These are phyloP conservation scores for Centaurea solstitialis DNA, from an alignment of 129 eudicot species.

Conservation along the genomic window DNA sequence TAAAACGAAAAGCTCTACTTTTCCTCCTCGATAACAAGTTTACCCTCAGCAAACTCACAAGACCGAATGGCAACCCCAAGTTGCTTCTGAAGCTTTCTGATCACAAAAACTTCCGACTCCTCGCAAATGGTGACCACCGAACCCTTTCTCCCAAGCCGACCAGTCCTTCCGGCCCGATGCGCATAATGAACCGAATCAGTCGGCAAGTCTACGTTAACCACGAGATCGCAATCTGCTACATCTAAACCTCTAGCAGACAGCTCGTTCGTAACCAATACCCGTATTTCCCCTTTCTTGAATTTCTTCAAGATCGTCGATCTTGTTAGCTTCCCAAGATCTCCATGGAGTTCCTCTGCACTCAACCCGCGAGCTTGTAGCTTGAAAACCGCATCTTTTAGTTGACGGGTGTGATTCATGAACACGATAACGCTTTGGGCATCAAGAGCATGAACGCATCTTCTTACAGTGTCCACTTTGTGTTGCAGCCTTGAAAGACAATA, in stretches of 20 bases:
- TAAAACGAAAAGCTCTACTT: slow-evolving; percentile 16
- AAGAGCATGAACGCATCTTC: slow-evolving; percentile 91
- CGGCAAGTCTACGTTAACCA: slow-evolving; percentile 83
- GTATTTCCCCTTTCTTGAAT: slow-evolving; percentile 76
- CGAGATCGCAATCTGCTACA: slow-evolving; percentile 89
- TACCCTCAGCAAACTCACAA: slow-evolving; percentile 86
- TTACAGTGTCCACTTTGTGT: slow-evolving; percentile 83
- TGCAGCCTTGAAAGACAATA: slow-evolving; percentile 70
- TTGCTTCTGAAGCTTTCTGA: slow-evolving; percentile 81
- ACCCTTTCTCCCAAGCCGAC: slow-evolving; percentile 88
- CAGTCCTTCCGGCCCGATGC: slow-evolving; percentile 93
- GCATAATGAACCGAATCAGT: slow-evolving; percentile 92
- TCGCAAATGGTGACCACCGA: slow-evolving; percentile 81
- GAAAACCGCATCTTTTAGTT: slow-evolving; percentile 81
- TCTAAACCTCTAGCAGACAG: slow-evolving; percentile 95
- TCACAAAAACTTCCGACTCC: slow-evolving; percentile 73
- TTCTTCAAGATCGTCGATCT: slow-evolving; percentile 87
- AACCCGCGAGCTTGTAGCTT: slow-evolving; percentile 92
- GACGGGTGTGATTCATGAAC: slow-evolving; percentile 85
- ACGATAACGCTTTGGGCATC: slow-evolving; percentile 84
- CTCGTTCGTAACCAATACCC: slow-evolving; percentile 83
- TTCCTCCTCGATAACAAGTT: slow-evolving; percentile 56
- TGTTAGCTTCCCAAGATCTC: slow-evolving; percentile 82
- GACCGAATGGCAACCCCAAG: slow-evolving; percentile 65
- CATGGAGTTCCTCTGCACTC: slow-evolving; percentile 81